Evolutionary conservation across 805 yeast genomes (phyloP).

Genomic region (Cyberlindnera suaveolens): DNA sequence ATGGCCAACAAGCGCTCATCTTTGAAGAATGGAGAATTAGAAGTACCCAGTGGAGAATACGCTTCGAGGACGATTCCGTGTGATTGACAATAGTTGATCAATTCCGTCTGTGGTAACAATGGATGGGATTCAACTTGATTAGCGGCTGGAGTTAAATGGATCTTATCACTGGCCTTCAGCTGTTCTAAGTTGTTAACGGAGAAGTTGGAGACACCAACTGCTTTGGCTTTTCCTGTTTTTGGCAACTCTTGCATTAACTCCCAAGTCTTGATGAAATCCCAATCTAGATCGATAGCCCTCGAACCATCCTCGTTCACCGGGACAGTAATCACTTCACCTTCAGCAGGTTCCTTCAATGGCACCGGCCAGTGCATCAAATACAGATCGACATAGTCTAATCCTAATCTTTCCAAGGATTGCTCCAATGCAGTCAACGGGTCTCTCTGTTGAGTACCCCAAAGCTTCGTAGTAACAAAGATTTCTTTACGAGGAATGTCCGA

Average conservation of each 20-base stretch:
- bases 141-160: conserved; percentile 12
- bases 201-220: conserved; percentile 19
- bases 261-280: conserved; percentile 28
- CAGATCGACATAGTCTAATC: conserved; percentile 70
- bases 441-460: conserved; percentile 43
- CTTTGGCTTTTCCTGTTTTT: conserved; percentile 6
- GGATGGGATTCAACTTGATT: conserved; percentile 18
- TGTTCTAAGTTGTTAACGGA: conserved; percentile 10
- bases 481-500: conserved; percentile 60
- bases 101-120: conserved; percentile 14
- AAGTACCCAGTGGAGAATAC: conserved; percentile 17
- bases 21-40: conserved; percentile 15
- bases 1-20: conserved; percentile 37
- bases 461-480: conserved; percentile 64
- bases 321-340: conserved; percentile 29
- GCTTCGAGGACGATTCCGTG: conserved; percentile 16
- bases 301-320: conserved; percentile 38
- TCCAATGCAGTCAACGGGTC: conserved; percentile 46
- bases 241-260: conserved; percentile 12
- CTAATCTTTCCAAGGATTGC: conserved; percentile 52
- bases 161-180: conserved; percentile 6
- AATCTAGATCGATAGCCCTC: conserved; percentile 42
- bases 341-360: conserved; percentile 28
- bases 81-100: conserved; percentile 8
- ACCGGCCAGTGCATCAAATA: conserved; percentile 81